A percentile compares a stretch with the other conserved stretches of the same genome.
These are phyloP conservation scores for Saturnispora saitoi DNA, from an alignment of 805 yeast genomes.

Conservation along the genomic window DNA sequence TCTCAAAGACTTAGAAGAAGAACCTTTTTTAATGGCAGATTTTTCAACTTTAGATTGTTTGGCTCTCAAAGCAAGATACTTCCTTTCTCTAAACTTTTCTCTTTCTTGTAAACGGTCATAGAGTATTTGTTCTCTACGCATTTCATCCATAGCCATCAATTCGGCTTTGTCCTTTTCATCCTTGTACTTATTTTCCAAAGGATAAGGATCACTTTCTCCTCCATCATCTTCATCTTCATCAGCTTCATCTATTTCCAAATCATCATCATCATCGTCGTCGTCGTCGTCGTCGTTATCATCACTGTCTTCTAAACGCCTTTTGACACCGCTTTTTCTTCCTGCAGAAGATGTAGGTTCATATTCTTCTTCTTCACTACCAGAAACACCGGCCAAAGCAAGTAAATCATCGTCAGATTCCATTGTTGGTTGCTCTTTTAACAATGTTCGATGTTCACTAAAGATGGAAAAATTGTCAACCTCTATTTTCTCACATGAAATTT, in stretches of 20 bases:
- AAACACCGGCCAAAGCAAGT: constrained; percentile 87
- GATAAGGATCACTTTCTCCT: constrained; percentile 67
- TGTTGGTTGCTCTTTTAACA: neutral
- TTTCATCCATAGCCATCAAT: constrained; percentile 72
- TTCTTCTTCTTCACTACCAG: constrained; percentile 38
- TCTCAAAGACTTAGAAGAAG: constrained; percentile 22
- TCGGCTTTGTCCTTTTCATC: constrained; percentile 67
- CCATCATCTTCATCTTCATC: constrained; percentile 32
- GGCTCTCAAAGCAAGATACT: constrained; percentile 76
- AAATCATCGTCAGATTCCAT: constrained; percentile 86
- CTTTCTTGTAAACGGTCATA: constrained; percentile 90
- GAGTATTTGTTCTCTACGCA: constrained; percentile 82
- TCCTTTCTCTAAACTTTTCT: constrained; percentile 80
- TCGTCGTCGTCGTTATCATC: constrained; percentile 25
- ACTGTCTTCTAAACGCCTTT: constrained; percentile 1
- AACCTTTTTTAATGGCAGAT: constrained; percentile 25
- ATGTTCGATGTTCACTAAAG: neutral
- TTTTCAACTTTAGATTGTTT: constrained; percentile 40
- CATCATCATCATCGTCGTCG: constrained; percentile 18
- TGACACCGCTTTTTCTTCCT: constrained; percentile 1
- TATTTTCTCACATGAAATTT: neutral
- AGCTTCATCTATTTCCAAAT: constrained; percentile 27
- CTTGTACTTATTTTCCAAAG: constrained; percentile 84
- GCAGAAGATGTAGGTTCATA: constrained; percentile 28
- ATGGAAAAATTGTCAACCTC: neutral